These are phyloP conservation scores for Phyllosticta citriasiana DNA, from an alignment of 2,329 filamentous ascomycete genomes.

Conservation along the genomic window DNA sequence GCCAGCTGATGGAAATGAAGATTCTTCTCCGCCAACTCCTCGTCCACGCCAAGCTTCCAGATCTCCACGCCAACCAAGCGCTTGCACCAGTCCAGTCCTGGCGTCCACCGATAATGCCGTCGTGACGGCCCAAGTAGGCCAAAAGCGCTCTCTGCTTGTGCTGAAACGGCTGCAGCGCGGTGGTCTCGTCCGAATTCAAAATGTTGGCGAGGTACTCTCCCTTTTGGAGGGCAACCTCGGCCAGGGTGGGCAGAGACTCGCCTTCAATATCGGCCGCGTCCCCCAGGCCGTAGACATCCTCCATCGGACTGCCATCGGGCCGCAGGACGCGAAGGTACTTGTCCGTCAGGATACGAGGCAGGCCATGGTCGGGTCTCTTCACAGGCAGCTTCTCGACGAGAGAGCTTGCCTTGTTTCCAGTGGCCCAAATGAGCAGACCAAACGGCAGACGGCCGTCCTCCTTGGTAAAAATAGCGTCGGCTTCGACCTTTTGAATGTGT, in stretches of 20 bases:
- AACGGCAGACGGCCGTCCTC: slow-evolving; percentile 26
- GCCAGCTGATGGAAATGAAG: slow-evolving; percentile 17
- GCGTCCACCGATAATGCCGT: slow-evolving; percentile 29
- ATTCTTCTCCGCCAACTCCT: slow-evolving; percentile 24
- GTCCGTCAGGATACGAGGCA: slow-evolving; percentile 29
- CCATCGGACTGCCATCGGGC: slow-evolving; percentile 20
- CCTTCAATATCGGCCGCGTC: slow-evolving; percentile 32
- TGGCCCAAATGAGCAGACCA: slow-evolving; percentile 32
- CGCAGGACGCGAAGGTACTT: slow-evolving; percentile 21
- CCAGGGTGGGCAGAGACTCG: slow-evolving; percentile 24
- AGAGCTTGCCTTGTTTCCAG: slow-evolving; percentile 26
- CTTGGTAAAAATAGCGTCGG: slow-evolving; percentile 26
- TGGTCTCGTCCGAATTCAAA: slow-evolving; percentile 28
- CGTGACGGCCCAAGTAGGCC: slow-evolving; percentile 34
- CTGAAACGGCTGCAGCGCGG: slow-evolving; percentile 36
- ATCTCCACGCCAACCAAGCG: slow-evolving; percentile 37
- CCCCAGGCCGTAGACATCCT: slow-evolving; percentile 22
- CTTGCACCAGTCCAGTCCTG: slow-evolving; percentile 30
- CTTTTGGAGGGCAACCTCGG: slow-evolving; percentile 31
- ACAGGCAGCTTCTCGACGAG: slow-evolving; percentile 25
- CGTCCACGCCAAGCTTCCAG: slow-evolving; percentile 27
- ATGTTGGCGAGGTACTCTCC: slow-evolving; percentile 25
- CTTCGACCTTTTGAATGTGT: slow-evolving; percentile 28
- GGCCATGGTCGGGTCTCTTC: slow-evolving; percentile 23
- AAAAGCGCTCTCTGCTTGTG: slow-evolving; percentile 31